Evolutionary conservation across 257 asterid genomes (phyloP).

Genomic region (Ophiorrhiza pumila): DNA sequence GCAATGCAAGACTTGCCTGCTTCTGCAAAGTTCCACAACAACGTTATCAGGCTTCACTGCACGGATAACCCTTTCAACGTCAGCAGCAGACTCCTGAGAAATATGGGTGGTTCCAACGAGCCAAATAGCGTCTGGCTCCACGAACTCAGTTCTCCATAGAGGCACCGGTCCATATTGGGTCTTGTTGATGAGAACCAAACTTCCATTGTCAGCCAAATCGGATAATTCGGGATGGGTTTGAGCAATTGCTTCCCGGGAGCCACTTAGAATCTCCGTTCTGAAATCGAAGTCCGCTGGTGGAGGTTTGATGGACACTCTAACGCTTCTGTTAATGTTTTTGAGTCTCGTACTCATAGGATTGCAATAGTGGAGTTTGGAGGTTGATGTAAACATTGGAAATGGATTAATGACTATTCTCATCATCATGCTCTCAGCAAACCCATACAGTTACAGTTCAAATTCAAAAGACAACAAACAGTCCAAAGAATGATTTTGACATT

Average conservation of each 20-base stretch:
- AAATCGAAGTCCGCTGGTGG: slow-evolving; percentile 67
- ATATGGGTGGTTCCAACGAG: slow-evolving; percentile 73
- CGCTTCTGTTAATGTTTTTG: neutral
- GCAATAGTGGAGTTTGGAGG: neutral
- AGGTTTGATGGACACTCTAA: slow-evolving; percentile 38
- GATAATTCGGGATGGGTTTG: slow-evolving; percentile 60
- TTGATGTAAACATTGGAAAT: neutral
- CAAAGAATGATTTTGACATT: no score
- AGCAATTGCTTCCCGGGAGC: slow-evolving; percentile 52
- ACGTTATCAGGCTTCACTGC: slow-evolving; percentile 72
- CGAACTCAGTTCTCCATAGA: slow-evolving; percentile 73
- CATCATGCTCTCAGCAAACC: neutral
- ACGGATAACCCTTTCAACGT: slow-evolving; percentile 72
- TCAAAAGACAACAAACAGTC: no score
- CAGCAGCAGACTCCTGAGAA: slow-evolving; percentile 50
- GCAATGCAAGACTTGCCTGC: slow-evolving; percentile 72
- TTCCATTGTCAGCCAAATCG: slow-evolving; percentile 69
- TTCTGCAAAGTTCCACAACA: slow-evolving; percentile 92
- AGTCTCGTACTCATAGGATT: neutral
- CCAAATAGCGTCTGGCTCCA: slow-evolving; percentile 85
- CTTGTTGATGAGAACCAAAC: slow-evolving; percentile 54
- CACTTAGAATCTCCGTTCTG: slow-evolving; percentile 47
- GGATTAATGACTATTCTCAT: slow-evolving; percentile 11
- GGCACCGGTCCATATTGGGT: slow-evolving; percentile 78
- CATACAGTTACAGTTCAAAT: no score